These are phyloP conservation scores for Chaetomiaceae sp. DNA, from an alignment of 2,329 filamentous ascomycete genomes.

Conservation along the genomic window DNA sequence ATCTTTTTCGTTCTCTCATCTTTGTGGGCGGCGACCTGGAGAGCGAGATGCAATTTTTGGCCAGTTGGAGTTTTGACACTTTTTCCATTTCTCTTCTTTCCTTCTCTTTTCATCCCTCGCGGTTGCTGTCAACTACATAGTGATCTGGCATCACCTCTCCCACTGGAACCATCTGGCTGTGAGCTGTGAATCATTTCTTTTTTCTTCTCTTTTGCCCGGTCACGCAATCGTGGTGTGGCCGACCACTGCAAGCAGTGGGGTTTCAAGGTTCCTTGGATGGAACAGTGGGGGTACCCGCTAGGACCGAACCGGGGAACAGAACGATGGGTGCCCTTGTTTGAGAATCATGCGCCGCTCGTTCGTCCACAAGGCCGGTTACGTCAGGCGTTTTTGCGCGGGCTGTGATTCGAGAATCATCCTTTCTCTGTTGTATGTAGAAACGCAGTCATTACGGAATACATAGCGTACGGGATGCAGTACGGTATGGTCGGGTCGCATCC, in stretches of 20 bases:
- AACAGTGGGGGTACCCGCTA: conserved; percentile 8
- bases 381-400: background rate
- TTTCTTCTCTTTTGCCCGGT: no score
- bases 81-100: no score
- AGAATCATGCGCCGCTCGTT: no score
- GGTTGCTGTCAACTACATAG: no score
- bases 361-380: background rate
- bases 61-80: no score
- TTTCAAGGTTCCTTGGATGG: background rate
- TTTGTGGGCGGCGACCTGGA: no score
- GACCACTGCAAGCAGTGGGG: conserved; percentile 6
- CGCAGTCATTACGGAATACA: background rate
- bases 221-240: conserved; percentile 10
- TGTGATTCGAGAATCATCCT: background rate
- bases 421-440: background rate
- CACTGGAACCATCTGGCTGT: no score
- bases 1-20: background rate
- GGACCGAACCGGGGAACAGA: background rate
- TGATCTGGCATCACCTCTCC: no score
- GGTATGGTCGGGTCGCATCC: background rate
- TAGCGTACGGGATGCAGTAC: background rate
- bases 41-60: no score
- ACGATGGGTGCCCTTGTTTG: background rate
- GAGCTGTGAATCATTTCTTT: no score
- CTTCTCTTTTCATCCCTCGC: no score